A percentile compares a stretch with the other conserved stretches of the same genome.
These are phyloP conservation scores for Trametes cinnabarina DNA, from an alignment of 768 basidiomycete species.

Conservation along the genomic window DNA sequence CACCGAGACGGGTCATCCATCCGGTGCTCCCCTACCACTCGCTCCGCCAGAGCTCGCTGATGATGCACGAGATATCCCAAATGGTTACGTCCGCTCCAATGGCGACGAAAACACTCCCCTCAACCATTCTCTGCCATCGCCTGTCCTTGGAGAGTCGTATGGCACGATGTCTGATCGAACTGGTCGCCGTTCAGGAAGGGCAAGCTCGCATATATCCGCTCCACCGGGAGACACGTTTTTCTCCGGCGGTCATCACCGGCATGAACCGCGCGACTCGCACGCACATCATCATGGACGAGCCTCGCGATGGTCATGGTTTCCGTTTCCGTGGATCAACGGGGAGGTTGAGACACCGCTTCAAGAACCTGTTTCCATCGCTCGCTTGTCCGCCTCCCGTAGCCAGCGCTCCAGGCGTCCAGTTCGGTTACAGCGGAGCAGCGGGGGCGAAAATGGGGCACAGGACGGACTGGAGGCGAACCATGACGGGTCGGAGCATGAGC, in stretches of 20 bases:
- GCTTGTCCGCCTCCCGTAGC: background rate
- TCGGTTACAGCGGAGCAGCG: no score
- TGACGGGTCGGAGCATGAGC: background rate
- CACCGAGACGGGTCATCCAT: conserved; percentile 1
- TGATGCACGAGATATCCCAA: background rate
- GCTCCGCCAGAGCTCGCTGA: conserved; percentile 14
- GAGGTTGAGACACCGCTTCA: background rate
- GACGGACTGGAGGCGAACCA: no score
- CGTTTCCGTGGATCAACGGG: conserved; percentile 6
- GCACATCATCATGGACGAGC: conserved; percentile 19
- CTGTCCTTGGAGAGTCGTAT: background rate
- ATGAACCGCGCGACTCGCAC: conserved; percentile 26
- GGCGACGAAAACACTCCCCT: background rate
- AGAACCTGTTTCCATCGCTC: background rate
- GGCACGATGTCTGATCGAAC: background rate
- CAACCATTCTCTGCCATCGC: background rate
- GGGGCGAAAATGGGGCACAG: no score
- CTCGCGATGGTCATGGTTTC: conserved; percentile 18
- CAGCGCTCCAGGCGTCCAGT: background rate
- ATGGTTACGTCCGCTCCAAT: background rate
- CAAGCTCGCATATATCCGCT: background rate
- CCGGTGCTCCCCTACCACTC: conserved; percentile 13
- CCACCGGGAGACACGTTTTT: conserved; percentile 22
- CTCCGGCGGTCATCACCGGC: conserved; percentile 27
- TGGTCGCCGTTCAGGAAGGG: background rate